Conservation (phyloP, 345 rosid species). For the Reutealis trisperma region DNA sequence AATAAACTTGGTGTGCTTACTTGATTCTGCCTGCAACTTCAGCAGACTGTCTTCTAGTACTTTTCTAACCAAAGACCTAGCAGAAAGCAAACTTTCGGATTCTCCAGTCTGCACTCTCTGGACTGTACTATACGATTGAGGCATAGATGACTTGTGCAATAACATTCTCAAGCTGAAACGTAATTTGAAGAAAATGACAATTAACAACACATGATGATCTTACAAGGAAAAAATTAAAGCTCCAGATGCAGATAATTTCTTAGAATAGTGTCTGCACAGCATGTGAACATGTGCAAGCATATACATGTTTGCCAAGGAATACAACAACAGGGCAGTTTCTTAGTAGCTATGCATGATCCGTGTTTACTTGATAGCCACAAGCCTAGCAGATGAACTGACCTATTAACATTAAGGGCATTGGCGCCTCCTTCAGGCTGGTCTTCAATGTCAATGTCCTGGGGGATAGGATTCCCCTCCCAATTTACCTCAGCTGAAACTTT, state of each 20-base stretch:
- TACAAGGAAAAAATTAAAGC: neutral
- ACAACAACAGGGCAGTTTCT: neutral
- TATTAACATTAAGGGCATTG: conserved; percentile 36
- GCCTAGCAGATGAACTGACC: conserved; percentile 29
- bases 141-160: conserved; percentile 27
- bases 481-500: conserved; percentile 31
- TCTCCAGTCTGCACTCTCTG: conserved; percentile 67
- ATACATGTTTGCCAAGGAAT: neutral
- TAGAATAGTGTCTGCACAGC: neutral
- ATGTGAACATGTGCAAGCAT: neutral
- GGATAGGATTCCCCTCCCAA: conserved; percentile 33
- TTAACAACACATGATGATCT: conserved; percentile 13
- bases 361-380: conserved; percentile 14
- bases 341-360: neutral
- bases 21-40: conserved; percentile 34
- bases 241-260: neutral
- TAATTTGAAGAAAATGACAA: conserved; percentile 13
- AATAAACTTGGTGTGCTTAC: conserved; percentile 18
- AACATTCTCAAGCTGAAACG: conserved; percentile 32
- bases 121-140: conserved; percentile 32
- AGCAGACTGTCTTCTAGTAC: conserved; percentile 53
- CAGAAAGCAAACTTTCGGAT: conserved; percentile 50
- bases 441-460: conserved; percentile 30
- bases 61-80: conserved; percentile 68
- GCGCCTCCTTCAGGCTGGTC: conserved; percentile 42